These are phyloP conservation scores for Pseudocercospora fijiensis DNA, from an alignment of 2,329 filamentous ascomycete genomes.

Conservation along the genomic window DNA sequence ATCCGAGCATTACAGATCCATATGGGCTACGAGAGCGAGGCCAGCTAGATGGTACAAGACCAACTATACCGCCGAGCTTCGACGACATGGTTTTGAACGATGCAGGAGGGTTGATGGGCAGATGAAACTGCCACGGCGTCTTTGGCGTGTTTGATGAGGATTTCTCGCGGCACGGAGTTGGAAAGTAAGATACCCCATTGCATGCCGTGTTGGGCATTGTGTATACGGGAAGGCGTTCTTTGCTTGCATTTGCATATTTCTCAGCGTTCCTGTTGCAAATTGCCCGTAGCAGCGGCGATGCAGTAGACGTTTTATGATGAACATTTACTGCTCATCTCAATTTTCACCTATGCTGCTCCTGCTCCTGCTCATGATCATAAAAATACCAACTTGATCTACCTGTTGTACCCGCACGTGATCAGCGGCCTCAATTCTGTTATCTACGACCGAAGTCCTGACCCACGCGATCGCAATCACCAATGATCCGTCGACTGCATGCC, in stretches of 20 bases:
- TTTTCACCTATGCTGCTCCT: neutral
- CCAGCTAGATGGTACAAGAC: neutral
- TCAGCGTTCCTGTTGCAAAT: neutral
- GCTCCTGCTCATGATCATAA: neutral
- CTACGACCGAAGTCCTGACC: neutral
- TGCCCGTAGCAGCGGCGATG: neutral
- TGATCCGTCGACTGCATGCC: constrained; percentile 4
- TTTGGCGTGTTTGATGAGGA: neutral
- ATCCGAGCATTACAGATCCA: constrained; percentile 7
- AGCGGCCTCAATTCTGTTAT: neutral
- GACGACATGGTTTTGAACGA: constrained; percentile 30
- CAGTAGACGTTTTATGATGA: neutral
- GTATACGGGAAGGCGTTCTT: neutral
- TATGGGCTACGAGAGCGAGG: neutral
- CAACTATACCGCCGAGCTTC: neutral
- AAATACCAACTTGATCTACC: neutral
- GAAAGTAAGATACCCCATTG: constrained; percentile 11
- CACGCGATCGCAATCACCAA: neutral
- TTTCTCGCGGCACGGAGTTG: constrained; percentile 3
- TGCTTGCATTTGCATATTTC: constrained; percentile 2
- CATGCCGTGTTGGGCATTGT: constrained; percentile 4
- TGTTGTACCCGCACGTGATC: neutral
- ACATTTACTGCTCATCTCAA: neutral
- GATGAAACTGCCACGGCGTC: constrained; percentile 1
- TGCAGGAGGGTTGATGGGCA: constrained; percentile 25